These are phyloP conservation scores for Nematocida parisii DNA, from an alignment of 371 early-diverging fungal species.

Conservation along the genomic window DNA sequence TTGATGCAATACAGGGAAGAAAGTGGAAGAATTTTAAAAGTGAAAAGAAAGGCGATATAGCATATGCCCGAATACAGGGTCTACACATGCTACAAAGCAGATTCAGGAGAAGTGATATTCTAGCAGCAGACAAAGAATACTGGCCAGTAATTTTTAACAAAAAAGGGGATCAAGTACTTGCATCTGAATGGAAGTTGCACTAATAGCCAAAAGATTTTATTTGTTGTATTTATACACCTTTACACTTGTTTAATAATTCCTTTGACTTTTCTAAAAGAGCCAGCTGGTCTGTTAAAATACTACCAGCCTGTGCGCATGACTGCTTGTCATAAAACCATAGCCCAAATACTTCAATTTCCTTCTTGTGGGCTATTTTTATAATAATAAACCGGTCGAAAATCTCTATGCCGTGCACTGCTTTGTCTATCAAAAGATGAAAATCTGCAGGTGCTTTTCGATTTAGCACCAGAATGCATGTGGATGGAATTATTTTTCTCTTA, in stretches of 20 bases:
- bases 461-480: conserved; percentile 3
- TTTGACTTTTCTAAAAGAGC: conserved; percentile 34
- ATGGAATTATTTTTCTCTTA: conserved; percentile 30
- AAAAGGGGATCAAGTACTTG: conserved; percentile 40
- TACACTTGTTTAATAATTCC: conserved; percentile 9
- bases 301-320: conserved; percentile 6
- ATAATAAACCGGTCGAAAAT: conserved; percentile 35
- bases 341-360: conserved; percentile 37
- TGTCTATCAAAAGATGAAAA: conserved; percentile 25
- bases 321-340: conserved; percentile 49
- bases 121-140: conserved; percentile 51
- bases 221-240: background rate
- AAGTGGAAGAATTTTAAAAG: conserved; percentile 78
- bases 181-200: conserved; percentile 36
- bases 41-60: conserved; percentile 77
- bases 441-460: conserved; percentile 44
- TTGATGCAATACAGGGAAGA: conserved; percentile 76
- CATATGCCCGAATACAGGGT: conserved; percentile 84
- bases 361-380: conserved; percentile 16
- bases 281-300: conserved; percentile 39
- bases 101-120: conserved; percentile 75
- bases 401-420: conserved; percentile 7
- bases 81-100: conserved; percentile 76
- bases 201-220: background rate
- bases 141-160: conserved; percentile 51